A percentile compares a stretch with the other conserved stretches of the same genome.
Conservation (phyloP, 2,329 filamentous ascomycete species). For the Neofusicoccum parvum region DNA sequence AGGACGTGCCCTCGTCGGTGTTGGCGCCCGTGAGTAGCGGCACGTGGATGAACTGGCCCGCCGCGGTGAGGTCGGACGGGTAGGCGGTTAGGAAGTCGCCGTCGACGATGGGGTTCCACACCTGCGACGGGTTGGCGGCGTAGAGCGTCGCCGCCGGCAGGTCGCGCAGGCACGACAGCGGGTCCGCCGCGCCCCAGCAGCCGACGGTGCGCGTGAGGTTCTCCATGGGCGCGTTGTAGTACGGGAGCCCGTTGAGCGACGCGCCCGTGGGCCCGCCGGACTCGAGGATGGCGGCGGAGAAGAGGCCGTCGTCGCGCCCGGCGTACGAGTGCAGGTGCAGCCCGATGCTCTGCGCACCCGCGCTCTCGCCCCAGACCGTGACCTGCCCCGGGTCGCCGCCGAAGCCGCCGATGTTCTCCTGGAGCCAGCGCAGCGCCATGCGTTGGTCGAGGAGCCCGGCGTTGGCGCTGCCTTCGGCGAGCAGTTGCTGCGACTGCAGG, state of each 20-base stretch:
- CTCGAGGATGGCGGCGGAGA: conserved; percentile 45
- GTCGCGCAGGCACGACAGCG: conserved; percentile 41
- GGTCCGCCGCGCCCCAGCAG: conserved; percentile 1
- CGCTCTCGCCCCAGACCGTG: conserved; percentile 41
- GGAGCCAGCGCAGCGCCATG: conserved; percentile 45
- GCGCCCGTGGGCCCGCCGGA: conserved; percentile 38
- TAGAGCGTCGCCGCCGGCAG: conserved; percentile 32
- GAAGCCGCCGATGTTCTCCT: conserved; percentile 47
- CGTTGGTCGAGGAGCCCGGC: conserved; percentile 43
- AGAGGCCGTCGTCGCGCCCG: conserved; percentile 45
- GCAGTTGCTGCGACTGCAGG: conserved; percentile 57
- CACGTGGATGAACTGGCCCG: conserved; percentile 63
- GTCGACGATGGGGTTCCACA: conserved; percentile 30
- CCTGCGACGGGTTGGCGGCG: conserved; percentile 27
- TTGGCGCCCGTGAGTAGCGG: conserved; percentile 66
- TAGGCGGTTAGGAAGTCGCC: conserved; percentile 29
- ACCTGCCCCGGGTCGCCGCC: conserved; percentile 43
- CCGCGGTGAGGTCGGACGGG: conserved; percentile 26
- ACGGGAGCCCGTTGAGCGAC: conserved; percentile 34
- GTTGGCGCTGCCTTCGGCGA: conserved; percentile 51
- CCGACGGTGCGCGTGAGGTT: conserved; percentile 9
- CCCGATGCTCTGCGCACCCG: conserved; percentile 42
- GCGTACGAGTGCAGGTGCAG: conserved; percentile 42
- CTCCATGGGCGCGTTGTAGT: conserved; percentile 29
- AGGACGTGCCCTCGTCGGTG: conserved; percentile 65